Base-by-base conservation (phyloP, 768 basidiomycete genomes). In the Inosperma sp. region DNA sequence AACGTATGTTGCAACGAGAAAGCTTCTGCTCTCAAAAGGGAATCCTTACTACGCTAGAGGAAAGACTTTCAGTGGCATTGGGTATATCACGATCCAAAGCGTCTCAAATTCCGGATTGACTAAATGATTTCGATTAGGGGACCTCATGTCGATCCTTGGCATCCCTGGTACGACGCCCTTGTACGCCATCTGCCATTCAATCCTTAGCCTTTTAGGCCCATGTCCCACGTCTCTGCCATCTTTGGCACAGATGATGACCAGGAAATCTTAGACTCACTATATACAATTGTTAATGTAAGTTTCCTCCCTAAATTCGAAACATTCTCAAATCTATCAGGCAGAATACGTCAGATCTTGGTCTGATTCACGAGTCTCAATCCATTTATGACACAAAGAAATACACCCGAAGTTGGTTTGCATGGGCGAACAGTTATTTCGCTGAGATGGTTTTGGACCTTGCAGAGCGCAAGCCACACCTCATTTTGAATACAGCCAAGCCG, bases 351-450 rank as follows among this genome's bases (percentile, higher is more conserved):
- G 82, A 83, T 2, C 73, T 89, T 12, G 87, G 87, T n/a, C 68
- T 89, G 35, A 84, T 88, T 37, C 87, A 89, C 61, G 87, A 90
- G 64, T 84, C 83, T 2, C 76, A 82, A 57, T 76, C 76, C 7
- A 83, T 88, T 51, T 82, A 83, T 64, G 65, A 81, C 27, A 57
- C 65, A 16, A 68, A 66, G 13, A 72, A 74, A 22, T 88, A 85
- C 59, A 87, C 84, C 29, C 74, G 86, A 17, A 73, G 80, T 16
- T 88, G 86, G 86, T 88, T 88, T 65, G 86, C 87, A 17, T 88
- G 86, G 86, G 87, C 82, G 12, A 88, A 87, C 63, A 85, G 84
- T 65, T 90, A 84, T 65, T 89, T 88, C 60, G 81, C 87, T 29
- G 87, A 89, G 70, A 87, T 88, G 84, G 70, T 89, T 16, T 66